Evolutionary conservation across 306 rosid genomes (phyloP), one percentile per base, ranked within the genome.

Genomic region (Lablab purpureus): DNA sequence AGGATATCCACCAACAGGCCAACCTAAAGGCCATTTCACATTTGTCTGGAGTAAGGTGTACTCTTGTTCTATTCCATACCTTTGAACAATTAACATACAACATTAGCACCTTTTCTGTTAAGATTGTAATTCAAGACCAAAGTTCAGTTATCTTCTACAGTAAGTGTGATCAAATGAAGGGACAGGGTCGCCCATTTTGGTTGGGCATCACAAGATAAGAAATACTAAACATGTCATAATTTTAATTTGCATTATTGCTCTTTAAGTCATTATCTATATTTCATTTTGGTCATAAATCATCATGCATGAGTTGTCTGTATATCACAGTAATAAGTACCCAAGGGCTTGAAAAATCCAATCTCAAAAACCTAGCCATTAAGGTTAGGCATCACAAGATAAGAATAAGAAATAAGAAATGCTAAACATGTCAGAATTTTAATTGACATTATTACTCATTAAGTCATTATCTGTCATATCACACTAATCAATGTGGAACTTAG

Each of bases 31-130:
- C 99, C 99, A 96, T 37, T 90, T 91, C 89, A 96, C 99, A 77
- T 90, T 71, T 41, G 90, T 73, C 65, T 93, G 99, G 77, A 96
- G 98, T 84, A 96, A 80, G 81, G 98, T 96, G 94, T 96, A 96
- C 85, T 96, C 99, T 87, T 96, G 99, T 86, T 96, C 98, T 62
- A 96, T 96, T 67, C 99, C 99, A 80, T 40, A 96, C 99, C 99
- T 96, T 81, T 79, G 72, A 76, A 63, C 46, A 86, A 79, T 68
- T 67, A 81, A 75, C 77, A 85, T 22, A 81, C 71, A 77, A 81
- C 56, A 82, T 84, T 47, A 87, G 73, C 73, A 77, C n/a, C 67
- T 49, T 52, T 78, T 74, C 67, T 76, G 23, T 13, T 15, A 74
- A 67, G 74, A 36, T 60, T 47, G 77, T 71, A 59, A 73, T 74